A percentile compares a stretch with the other conserved stretches of the same genome.
phyloP scores from a whole-genome alignment of 495 filamentous ascomycete genomes.

The Neurospora sp. region DNA sequence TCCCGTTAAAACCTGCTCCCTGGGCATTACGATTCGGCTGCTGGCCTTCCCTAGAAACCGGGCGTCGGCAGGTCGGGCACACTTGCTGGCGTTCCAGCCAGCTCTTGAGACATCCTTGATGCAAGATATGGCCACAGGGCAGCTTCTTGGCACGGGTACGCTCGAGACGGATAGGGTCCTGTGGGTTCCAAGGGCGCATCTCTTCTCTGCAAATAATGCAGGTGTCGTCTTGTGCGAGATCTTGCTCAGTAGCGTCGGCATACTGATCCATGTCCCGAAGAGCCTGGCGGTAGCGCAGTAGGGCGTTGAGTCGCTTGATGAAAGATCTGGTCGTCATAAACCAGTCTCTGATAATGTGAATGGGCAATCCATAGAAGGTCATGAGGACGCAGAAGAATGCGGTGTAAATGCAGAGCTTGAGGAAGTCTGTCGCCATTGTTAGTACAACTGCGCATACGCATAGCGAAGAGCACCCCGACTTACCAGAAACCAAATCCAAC shows the following conservation, averaged over 20 bases:
- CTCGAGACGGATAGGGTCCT: slow-evolving; percentile 49
- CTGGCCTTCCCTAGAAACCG: slow-evolving; percentile 48
- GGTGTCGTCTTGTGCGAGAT: slow-evolving; percentile 74
- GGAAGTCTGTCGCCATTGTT: slow-evolving; percentile 51
- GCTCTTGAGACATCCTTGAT: slow-evolving; percentile 86
- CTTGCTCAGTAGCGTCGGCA: slow-evolving; percentile 82
- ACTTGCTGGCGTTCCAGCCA: slow-evolving; percentile 99
- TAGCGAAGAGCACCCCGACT: slow-evolving; percentile 7
- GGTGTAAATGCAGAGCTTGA: slow-evolving; percentile 80
- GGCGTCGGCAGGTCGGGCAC: slow-evolving; percentile 84
- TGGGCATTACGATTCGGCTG: slow-evolving; percentile 16
- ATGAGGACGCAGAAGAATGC: slow-evolving; percentile 89
- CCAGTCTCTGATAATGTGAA: slow-evolving; percentile 92
- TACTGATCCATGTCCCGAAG: slow-evolving; percentile 86
- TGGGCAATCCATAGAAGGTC: slow-evolving; percentile 86
- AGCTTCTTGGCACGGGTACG: slow-evolving; percentile 86
- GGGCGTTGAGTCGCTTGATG: slow-evolving; percentile 73
- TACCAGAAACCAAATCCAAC: slow-evolving; percentile 75
- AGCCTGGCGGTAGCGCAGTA: slow-evolving; percentile 78
- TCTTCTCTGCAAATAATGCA: slow-evolving; percentile 98
- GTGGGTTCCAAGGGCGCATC: slow-evolving; percentile 65
- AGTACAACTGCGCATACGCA: not conserved
- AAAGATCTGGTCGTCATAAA: slow-evolving; percentile 90
- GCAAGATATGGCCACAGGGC: slow-evolving; percentile 90
- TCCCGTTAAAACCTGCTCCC: slow-evolving; percentile 21